Evolutionary conservation across 768 basidiomycete genomes (phyloP).

Genomic region (Podaxis carcinomalis): DNA sequence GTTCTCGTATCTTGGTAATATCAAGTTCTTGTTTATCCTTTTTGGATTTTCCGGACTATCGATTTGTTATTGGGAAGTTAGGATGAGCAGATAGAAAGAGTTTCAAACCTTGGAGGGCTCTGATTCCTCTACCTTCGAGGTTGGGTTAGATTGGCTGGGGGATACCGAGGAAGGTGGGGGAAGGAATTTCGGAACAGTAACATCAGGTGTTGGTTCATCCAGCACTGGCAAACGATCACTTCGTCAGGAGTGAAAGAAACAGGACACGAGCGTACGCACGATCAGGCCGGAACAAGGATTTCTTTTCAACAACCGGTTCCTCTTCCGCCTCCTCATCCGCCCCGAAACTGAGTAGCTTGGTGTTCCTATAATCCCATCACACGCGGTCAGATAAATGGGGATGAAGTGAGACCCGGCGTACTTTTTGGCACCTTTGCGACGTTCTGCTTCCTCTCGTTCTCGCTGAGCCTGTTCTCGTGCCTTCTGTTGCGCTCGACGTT

Average conservation of each 20-base stretch:
- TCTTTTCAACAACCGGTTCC: constrained; percentile 62
- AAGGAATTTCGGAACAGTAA: constrained; percentile 37
- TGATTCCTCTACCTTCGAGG: constrained; percentile 5
- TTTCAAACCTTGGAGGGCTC: constrained; percentile 15
- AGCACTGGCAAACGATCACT: constrained; percentile 26
- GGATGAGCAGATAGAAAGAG: not conserved
- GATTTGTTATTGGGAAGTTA: not conserved
- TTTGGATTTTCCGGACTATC: constrained; percentile 31
- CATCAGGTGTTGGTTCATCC: constrained; percentile 27
- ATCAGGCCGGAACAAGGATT: constrained; percentile 80
- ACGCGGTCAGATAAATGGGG: not conserved
- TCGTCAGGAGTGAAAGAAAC: not conserved
- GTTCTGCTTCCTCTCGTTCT: constrained; percentile 73
- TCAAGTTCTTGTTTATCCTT: constrained; percentile 40
- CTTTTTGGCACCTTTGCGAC: constrained; percentile 85
- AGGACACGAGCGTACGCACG: constrained; percentile 42
- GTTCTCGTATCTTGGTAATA: constrained; percentile 67
- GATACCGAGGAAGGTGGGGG: constrained; percentile 19
- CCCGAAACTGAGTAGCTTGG: constrained; percentile 84
- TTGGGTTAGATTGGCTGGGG: constrained; percentile 13
- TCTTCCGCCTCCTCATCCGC: constrained; percentile 62
- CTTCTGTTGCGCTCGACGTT: constrained; percentile 78
- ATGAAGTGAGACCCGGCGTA: constrained; percentile 30
- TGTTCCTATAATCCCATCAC: constrained; percentile 55
- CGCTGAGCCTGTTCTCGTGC: constrained; percentile 73